Base-by-base conservation (phyloP, 2,329 filamentous ascomycete genomes). In the Penicillium sp. region DNA sequence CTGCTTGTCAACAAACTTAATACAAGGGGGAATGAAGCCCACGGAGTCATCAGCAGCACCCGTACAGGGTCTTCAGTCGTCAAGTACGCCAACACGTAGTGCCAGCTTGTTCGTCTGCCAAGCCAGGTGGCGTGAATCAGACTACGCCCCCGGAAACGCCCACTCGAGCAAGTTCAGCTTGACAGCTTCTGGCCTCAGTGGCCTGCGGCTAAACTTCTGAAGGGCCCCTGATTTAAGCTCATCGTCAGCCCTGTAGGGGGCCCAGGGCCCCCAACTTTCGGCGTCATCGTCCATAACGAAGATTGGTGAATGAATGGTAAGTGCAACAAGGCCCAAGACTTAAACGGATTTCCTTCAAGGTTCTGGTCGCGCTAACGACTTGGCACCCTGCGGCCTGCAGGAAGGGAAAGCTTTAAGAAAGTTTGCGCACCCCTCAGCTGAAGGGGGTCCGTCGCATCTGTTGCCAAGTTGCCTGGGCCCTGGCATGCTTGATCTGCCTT, bases 381-480 rank as follows among this genome's bases (percentile, higher is more conserved):
- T 51, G 49, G 49, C 49, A 25, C 25, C n/a, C 2, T n/a, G 43
- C 22, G 31, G 43, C n/a, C 2, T n/a, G 43, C 22, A 47, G 43
- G 43, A 17, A 3, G n/a, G n/a, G 3, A 31, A n/a, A 31, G 7
- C 3, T 31, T 31, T n/a, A 31, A 7, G 3, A 25, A 42, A 42
- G 8, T 20, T 20, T 20, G 5, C 22, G 41, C 20, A 22, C 22
- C 11, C 31, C 7, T 35, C 50, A 34, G 37, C 43, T 38, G 51
- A 35, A 51, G 28, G 34, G 37, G 51, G 39, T 62, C 60, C 61
- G 61, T 25, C 63, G 67, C 63, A 55, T 64, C 42, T 67, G 60
- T 28, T 56, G 20, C 20, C 20, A 20, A 20, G 20, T 20, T 20
- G 57, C 59, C 63, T 31, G 2, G 31, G 31, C 31, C 31, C 31